phyloP scores from a whole-genome alignment of 2,329 filamentous ascomycete species.

The Cladosporium sp. region DNA sequence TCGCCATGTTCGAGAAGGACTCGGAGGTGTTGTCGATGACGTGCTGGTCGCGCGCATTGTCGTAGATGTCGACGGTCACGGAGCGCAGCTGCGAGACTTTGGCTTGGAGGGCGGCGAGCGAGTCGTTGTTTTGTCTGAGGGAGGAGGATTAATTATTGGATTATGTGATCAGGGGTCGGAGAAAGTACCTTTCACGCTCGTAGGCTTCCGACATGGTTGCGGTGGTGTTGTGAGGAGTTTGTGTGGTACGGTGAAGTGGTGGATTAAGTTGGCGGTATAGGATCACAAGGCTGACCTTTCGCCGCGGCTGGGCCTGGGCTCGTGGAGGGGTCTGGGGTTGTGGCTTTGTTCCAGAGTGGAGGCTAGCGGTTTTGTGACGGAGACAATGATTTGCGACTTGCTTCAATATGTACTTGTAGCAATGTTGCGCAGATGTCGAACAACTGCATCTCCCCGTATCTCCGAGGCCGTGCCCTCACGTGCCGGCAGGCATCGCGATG shows the following conservation, averaged over 20 bases:
- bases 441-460: too few species aligned
- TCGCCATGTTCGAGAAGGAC: constrained; percentile 82
- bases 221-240: not conserved
- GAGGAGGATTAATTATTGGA: not conserved
- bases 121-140: constrained; percentile 77
- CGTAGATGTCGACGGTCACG: constrained; percentile 96
- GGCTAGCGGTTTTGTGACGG: too few species aligned
- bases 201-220: constrained; percentile 50
- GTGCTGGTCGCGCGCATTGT: constrained; percentile 82
- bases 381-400: too few species aligned
- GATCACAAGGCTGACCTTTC: too few species aligned
- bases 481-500: too few species aligned
- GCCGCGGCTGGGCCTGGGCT: too few species aligned
- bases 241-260: not conserved
- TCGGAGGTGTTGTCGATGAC: constrained; percentile 85
- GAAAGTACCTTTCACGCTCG: constrained; percentile 51
- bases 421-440: too few species aligned
- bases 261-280: too few species aligned
- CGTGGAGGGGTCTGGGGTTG: too few species aligned
- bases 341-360: too few species aligned
- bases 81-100: constrained; percentile 90
- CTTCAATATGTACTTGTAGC: too few species aligned
- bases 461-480: too few species aligned
- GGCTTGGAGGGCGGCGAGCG: constrained; percentile 79
- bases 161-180: not conserved